These are phyloP conservation scores for Torulaspora globosa DNA, from an alignment of 1,139 yeast genomes.

Conservation along the genomic window DNA sequence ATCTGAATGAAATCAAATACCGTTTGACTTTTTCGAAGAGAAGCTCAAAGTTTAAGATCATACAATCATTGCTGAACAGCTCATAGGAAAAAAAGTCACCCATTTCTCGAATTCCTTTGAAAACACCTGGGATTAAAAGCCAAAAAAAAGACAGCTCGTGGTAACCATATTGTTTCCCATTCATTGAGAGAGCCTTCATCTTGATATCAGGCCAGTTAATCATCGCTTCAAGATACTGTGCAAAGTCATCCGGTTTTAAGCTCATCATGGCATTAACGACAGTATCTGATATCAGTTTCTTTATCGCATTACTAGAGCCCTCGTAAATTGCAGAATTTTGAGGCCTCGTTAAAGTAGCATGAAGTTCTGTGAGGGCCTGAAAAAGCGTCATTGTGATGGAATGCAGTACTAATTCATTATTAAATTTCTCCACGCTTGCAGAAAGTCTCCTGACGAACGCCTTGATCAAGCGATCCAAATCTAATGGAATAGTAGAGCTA, in stretches of 20 bases:
- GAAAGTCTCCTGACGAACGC: conserved; percentile 23
- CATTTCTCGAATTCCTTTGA: conserved; percentile 10
- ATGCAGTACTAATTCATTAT: conserved; percentile 21
- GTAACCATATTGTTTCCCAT: conserved; percentile 10
- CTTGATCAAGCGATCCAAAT: conserved; percentile 21
- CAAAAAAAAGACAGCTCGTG: conserved; percentile 16
- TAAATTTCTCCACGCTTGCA: conserved; percentile 14
- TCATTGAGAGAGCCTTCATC: neutral
- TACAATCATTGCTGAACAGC: conserved; percentile 14
- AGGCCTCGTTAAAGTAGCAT: conserved; percentile 33
- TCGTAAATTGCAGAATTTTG: conserved; percentile 33
- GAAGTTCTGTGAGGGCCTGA: conserved; percentile 28
- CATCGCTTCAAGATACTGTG: conserved; percentile 22
- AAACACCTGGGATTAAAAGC: conserved; percentile 12
- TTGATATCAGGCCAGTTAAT: conserved; percentile 11
- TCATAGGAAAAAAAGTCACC: conserved; percentile 10
- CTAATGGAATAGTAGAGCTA: conserved; percentile 21
- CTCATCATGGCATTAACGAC: conserved; percentile 26
- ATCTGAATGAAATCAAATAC: conserved; percentile 5
- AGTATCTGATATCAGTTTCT: conserved; percentile 23
- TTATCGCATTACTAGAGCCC: conserved; percentile 24
- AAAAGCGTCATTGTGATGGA: conserved; percentile 22
- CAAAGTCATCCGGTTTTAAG: conserved; percentile 24
- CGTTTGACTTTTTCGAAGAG: conserved; percentile 12
- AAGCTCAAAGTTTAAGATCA: conserved; percentile 19